A percentile compares a stretch with the other conserved stretches of the same genome.
Evolutionary conservation across 2,329 filamentous ascomycete genomes (phyloP).

Genomic region (Sarocladium brachiariae): DNA sequence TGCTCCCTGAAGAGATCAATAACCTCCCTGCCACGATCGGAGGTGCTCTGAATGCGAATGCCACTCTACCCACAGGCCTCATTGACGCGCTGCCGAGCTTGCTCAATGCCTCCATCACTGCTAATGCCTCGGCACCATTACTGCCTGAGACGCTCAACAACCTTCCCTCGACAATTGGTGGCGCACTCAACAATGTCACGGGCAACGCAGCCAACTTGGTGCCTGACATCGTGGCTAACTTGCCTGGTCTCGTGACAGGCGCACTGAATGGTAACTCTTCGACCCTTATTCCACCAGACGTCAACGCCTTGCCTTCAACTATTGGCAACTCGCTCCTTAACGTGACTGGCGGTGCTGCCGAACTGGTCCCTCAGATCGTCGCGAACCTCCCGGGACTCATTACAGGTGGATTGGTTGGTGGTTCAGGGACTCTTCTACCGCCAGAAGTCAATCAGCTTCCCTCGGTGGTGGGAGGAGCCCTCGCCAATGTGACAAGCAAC

Average conservation of each 20-base stretch:
- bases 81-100: background rate
- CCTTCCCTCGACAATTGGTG: conserved; percentile 1
- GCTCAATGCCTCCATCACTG: background rate
- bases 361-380: background rate
- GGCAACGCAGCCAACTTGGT: conserved; percentile 1
- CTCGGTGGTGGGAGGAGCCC: background rate
- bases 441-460: conserved; percentile 4
- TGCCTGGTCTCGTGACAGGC: conserved; percentile 6
- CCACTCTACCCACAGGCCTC: background rate
- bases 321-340: conserved; percentile 4
- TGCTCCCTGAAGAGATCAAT: background rate
- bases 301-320: background rate
- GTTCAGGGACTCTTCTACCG: conserved; percentile 4
- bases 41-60: background rate
- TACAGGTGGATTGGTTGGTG: background rate
- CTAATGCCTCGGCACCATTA: background rate
- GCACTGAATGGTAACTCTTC: conserved; percentile 1
- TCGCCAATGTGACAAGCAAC: background rate
- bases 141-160: background rate
- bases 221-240: conserved; percentile 5
- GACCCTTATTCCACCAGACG: background rate
- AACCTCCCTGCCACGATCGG: conserved; percentile 5
- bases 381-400: conserved; percentile 2
- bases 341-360: background rate
- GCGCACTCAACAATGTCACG: background rate